These are phyloP conservation scores for Mortierella sp. DNA, from an alignment of 371 early-diverging fungal genomes.

Conservation along the genomic window DNA sequence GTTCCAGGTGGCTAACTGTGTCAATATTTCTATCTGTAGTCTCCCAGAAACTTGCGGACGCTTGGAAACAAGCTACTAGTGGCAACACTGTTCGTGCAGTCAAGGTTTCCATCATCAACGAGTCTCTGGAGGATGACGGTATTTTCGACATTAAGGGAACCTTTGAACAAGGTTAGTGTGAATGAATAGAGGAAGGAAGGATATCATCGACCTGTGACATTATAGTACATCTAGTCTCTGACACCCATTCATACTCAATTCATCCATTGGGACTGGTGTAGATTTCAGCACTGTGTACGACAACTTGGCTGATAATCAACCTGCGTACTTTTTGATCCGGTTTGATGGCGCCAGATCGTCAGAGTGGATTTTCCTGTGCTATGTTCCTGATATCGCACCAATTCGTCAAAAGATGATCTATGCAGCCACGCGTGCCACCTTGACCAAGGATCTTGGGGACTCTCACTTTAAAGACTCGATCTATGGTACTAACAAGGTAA, in stretches of 20 bases:
- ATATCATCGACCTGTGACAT: background rate
- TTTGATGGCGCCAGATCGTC: conserved; percentile 68
- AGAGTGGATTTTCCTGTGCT: conserved; percentile 83
- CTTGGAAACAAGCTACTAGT: conserved; percentile 37
- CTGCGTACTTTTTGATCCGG: conserved; percentile 78
- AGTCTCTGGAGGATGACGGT: conserved; percentile 62
- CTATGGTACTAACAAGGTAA: conserved; percentile 78
- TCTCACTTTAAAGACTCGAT: conserved; percentile 82
- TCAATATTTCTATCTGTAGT: conserved; percentile 15
- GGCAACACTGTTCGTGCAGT: conserved; percentile 44
- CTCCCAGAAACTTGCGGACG: conserved; percentile 36
- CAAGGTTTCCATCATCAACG: conserved; percentile 53
- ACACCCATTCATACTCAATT: background rate
- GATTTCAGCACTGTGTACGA: conserved; percentile 65
- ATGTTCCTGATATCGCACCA: conserved; percentile 83
- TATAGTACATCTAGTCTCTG: background rate
- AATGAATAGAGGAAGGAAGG: background rate
- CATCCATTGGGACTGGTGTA: conserved; percentile 14
- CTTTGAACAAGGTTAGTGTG: conserved; percentile 69
- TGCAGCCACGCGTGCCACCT: conserved; percentile 83
- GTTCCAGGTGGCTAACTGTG: background rate
- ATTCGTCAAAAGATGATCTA: conserved; percentile 93
- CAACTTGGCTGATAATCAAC: conserved; percentile 68
- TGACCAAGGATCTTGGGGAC: conserved; percentile 84
- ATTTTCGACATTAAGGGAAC: conserved; percentile 59